A percentile compares a stretch with the other conserved stretches of the same genome.
phyloP scores from a whole-genome alignment of 768 basidiomycete genomes.

The Hygrocybe coccinea region DNA sequence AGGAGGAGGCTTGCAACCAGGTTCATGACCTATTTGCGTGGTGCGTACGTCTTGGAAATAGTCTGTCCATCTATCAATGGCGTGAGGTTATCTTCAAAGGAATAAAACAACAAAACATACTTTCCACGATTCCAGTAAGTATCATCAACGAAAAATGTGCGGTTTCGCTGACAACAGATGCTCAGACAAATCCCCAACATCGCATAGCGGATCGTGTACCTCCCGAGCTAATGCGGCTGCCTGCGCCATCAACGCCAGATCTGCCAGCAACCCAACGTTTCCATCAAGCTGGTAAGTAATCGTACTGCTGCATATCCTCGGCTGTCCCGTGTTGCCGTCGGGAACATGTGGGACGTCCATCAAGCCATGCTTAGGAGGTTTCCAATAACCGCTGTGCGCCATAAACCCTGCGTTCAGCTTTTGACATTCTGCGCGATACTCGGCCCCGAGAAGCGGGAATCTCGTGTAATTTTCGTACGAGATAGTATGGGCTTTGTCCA shows the following conservation, averaged over 20 bases:
- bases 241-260: slow-evolving; percentile 64
- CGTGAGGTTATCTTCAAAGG: not conserved
- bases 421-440: slow-evolving; percentile 56
- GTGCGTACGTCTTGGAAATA: slow-evolving; percentile 53
- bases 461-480: slow-evolving; percentile 55
- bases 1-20: slow-evolving; percentile 56
- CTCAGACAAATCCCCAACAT: not conserved
- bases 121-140: slow-evolving; percentile 71
- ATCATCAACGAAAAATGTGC: slow-evolving; percentile 67
- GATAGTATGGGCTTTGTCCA: slow-evolving; percentile 29
- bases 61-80: slow-evolving; percentile 52
- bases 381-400: slow-evolving; percentile 53
- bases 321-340: slow-evolving; percentile 20
- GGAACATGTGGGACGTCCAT: slow-evolving; percentile 35
- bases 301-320: slow-evolving; percentile 49
- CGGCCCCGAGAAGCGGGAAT: slow-evolving; percentile 52
- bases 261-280: slow-evolving; percentile 57
- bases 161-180: slow-evolving; percentile 42
- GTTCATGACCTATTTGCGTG: slow-evolving; percentile 59
- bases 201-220: slow-evolving; percentile 32
- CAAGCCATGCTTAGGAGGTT: slow-evolving; percentile 25
- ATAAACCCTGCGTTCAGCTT: slow-evolving; percentile 45
- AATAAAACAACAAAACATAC: slow-evolving; percentile 32
- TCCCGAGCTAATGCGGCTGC: slow-evolving; percentile 61
- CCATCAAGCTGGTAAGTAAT: slow-evolving; percentile 72